A percentile compares a stretch with the other conserved stretches of the same genome.
phyloP scores from a whole-genome alignment of 768 basidiomycete species.

The Pisolithus sp. region DNA sequence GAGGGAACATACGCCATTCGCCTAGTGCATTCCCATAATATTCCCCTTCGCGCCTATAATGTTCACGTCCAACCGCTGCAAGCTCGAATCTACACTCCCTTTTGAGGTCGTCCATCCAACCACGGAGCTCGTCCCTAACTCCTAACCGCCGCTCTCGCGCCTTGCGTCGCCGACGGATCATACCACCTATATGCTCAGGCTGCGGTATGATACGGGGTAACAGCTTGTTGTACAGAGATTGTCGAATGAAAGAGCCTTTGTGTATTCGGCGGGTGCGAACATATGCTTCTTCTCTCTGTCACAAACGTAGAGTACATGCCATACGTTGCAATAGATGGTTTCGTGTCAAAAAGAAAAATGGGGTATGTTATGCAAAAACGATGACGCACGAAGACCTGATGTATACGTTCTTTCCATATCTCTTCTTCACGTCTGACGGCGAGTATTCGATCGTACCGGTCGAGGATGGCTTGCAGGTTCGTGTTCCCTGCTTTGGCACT shows the following conservation, averaged over 20 bases:
- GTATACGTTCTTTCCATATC: constrained; percentile 39
- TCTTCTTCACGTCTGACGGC: constrained; percentile 43
- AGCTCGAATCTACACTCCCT: constrained; percentile 37
- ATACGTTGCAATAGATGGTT: neutral
- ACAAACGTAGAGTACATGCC: neutral
- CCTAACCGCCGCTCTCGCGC: constrained; percentile 41
- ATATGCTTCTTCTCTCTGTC: constrained; percentile 49
- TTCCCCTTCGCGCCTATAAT: constrained; percentile 20
- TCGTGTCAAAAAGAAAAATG: too few relatives aligned
- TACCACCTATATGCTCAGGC: constrained; percentile 61
- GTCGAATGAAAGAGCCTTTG: constrained; percentile 65
- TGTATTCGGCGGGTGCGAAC: constrained; percentile 58
- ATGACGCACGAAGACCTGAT: constrained; percentile 46
- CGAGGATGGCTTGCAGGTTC: constrained; percentile 39
- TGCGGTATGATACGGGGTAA: constrained; percentile 80
- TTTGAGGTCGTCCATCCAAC: constrained; percentile 28
- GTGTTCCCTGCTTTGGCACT: constrained; percentile 49
- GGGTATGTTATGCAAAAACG: neutral
- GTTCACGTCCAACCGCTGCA: constrained; percentile 2
- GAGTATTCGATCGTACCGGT: constrained; percentile 56
- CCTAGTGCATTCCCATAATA: constrained; percentile 21
- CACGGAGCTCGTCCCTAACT: constrained; percentile 27
- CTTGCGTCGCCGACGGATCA: constrained; percentile 50
- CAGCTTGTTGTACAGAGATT: constrained; percentile 57
- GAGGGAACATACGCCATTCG: neutral